Evolutionary conservation across 345 rosid species (phyloP).

Genomic region (Geranium brycei): DNA sequence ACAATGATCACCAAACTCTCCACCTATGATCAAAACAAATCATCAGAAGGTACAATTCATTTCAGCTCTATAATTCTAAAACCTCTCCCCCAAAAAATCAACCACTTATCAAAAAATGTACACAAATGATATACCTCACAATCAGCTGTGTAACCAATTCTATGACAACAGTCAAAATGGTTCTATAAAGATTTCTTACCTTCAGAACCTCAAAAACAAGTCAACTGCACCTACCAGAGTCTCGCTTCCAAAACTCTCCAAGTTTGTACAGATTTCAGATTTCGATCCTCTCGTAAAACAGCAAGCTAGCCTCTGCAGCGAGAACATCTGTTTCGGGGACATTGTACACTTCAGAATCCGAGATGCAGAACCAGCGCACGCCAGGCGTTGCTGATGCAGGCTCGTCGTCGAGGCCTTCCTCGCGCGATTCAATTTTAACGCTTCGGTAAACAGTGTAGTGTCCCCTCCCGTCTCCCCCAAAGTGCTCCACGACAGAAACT

Average conservation of each 20-base stretch:
- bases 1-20: background rate
- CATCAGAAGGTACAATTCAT: background rate
- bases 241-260: too few species aligned
- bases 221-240: too few species aligned
- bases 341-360: slow-evolving; percentile 50
- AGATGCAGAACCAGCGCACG: slow-evolving; percentile 57
- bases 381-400: slow-evolving; percentile 8
- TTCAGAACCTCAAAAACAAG: too few species aligned
- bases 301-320: slow-evolving; percentile 74
- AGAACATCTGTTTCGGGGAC: slow-evolving; percentile 67
- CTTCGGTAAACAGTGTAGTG: slow-evolving; percentile 78
- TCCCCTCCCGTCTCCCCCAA: slow-evolving; percentile 62
- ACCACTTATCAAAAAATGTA: background rate
- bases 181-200: too few species aligned
- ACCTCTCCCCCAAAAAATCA: background rate
- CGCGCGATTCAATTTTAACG: slow-evolving; percentile 12
- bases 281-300: slow-evolving; percentile 54
- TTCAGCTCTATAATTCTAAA: background rate
- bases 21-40: background rate
- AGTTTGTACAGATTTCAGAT: background rate
- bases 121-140: background rate
- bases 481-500: slow-evolving; percentile 72
- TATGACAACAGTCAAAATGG: too few species aligned
- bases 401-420: slow-evolving; percentile 12
- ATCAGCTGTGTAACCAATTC: too few species aligned